Base-by-base conservation (phyloP, 140 eudicot species). In the Cichorium intybus region DNA sequence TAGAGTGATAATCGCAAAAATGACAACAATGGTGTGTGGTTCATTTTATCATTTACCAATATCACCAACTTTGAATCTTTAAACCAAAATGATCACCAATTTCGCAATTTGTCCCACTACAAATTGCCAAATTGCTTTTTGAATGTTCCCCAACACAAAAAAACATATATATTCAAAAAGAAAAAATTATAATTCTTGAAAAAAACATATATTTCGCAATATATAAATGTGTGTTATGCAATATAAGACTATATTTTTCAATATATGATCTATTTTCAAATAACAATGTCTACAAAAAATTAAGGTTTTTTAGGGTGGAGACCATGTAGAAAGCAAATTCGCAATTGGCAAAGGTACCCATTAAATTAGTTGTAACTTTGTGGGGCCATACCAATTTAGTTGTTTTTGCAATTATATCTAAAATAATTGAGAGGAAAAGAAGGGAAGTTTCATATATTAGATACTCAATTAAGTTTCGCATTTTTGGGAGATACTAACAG, bases 401-500 rank as follows among this genome's bases (percentile, higher is more conserved):
- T n/a, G 11, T 10, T 37, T 37, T 37, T 37, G 46, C 11, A 7
- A 37, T 37, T 37, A 10, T 34, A 9, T 34, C 41, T 9, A 3
- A 31, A 31, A 31, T n/a, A 31, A 34, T 7, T 34, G 41, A 34
- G 41, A 34, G 12, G 12, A 34, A 34, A 34, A 34, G 11, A 34
- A 9, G 0, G 41, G 2, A 9, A 34, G 11, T 12, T 34, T 34
- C 41, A 34, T 34, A 9, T 34, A n/a, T 37, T 37, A 37, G 46
- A 35, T 43, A 7, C 49, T 43, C 3, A 43, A 43, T 14, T 43
- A 43, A 3, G 7, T 14, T 15, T 4, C 18, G 15, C n/a, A 23
- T 20, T 12, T 2, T 18, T 41, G 21, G 27, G 29, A 60, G 22
- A 62, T 63, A 70, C 77, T 62, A 26, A 70, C 77, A 77, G 43